Percentiles rank a stretch among this genome's conserved stretches.
Conservation (phyloP, 345 rosid species). For the Eucalyptus melliodora region DNA sequence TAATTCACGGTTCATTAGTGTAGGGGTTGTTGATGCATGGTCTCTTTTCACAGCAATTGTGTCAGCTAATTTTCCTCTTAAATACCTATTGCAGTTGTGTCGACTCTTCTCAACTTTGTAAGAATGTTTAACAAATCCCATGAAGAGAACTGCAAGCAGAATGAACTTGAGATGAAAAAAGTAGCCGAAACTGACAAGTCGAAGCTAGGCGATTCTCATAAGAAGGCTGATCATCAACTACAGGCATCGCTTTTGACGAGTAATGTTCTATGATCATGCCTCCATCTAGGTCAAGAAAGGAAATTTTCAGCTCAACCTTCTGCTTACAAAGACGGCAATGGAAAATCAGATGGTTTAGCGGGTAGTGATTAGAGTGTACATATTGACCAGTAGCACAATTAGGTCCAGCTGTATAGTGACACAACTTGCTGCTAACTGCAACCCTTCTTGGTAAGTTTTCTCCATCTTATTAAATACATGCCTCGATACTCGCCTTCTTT, state of each 20-base stretch:
- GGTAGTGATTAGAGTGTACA: neutral
- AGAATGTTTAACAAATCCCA: slow-evolving; percentile 74
- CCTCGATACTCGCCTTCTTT: neutral
- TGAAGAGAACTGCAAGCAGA: slow-evolving; percentile 70
- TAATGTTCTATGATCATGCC: neutral
- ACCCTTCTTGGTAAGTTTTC: neutral
- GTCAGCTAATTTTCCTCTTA: neutral
- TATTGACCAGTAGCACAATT: neutral
- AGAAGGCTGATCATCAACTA: slow-evolving; percentile 11
- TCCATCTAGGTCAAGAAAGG: neutral
- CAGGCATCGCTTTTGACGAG: slow-evolving; percentile 4
- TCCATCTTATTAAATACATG: neutral
- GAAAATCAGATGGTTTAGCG: neutral
- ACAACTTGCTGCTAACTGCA: neutral
- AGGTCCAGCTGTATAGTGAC: neutral
- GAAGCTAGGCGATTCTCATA: slow-evolving; percentile 15
- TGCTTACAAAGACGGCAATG: neutral
- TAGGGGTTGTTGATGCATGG: neutral
- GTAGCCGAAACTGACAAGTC: slow-evolving; percentile 29
- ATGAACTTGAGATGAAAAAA: slow-evolving; percentile 61
- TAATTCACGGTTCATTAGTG: neutral
- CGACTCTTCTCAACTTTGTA: slow-evolving; percentile 67
- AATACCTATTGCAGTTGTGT: slow-evolving; percentile 38
- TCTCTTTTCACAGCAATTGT: neutral
- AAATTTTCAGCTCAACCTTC: neutral